Base-by-base conservation (phyloP, 352 stramenopile species). In the Globisporangium paroecandrum region DNA sequence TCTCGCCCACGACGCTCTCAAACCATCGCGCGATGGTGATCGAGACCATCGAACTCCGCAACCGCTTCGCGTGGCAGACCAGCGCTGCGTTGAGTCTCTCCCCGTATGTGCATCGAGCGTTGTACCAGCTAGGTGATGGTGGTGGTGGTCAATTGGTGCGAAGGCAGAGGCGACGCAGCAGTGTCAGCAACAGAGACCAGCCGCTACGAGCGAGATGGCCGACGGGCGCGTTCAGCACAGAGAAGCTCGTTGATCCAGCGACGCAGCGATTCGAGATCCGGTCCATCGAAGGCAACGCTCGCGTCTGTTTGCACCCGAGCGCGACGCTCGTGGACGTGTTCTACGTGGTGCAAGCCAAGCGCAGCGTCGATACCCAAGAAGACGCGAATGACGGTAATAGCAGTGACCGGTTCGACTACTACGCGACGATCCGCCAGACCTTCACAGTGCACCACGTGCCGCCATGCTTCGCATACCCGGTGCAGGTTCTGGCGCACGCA, bases 201-300 rank as follows among this genome's bases (percentile, higher is more conserved):
- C 24, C 63, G 29, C 43, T 86, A 34, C 66, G 69, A 15, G 75
- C 77, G 56, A 69, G 76, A 29, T 86, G 80, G 78, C 75, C 71
- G 8, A 59, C 29, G 0, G 62, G 66, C 43, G 47, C 38, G 13
- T 64, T 85, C 41, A 65, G 67, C 47, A 62, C 72, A 32, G 61
- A 65, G 8, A 73, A 64, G 56, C 58, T 81, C 47, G 69, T 78
- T 46, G 79, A 90, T 53, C 34, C 65, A 15, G 20, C 66, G 20
- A 64, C 69, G 7, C 70, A 73, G 36, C 58, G 74, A 13, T 90
- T 89, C 29, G 75, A 90, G 65, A 75, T 93, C 61, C 74, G 81
- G 53, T 93, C 85, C 13, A 77, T 90, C 20, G 85, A 91, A n/a
- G 82, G 85, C 24, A 73, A 76, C 8, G 82, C 83, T 24, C 76